Base-by-base conservation (phyloP, 257 asterid species). In the Jacaranda mimosifolia region DNA sequence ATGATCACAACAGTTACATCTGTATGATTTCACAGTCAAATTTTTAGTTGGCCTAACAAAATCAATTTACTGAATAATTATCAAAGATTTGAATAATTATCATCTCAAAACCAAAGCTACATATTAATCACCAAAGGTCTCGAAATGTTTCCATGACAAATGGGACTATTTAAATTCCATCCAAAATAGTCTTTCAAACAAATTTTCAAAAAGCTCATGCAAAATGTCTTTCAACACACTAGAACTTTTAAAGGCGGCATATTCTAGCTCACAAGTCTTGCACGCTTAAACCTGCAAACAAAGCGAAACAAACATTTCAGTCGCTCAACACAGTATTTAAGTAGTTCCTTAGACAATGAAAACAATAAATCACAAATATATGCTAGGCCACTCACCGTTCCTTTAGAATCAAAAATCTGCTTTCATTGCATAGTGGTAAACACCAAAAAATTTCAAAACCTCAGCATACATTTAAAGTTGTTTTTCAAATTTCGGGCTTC, bases 241-340 rank as follows among this genome's bases (percentile, higher is more conserved):
- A 64, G 74, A 40, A 7, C 7, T 36, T 36, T 17, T 9, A 12
- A 51, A 7, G 15, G 68, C 35, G 4, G 65, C 65, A 45, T 6
- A 6, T 53, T 52, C 69, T 68, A 74, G 51, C 70, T 83, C 70
- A 83, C 46, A 83, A 82, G 56, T 83, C 87, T 56, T 76, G 87
- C 70, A 83, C 87, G n/a, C 84, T 83, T 19, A 83, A 73, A 68
- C 87, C 87, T 83, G 80, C 26, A 76, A 59, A 48, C 11, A 26
- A 38, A 12, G 35, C 0, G 36, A 83, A 57, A 35, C 63, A 68
- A 77, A 62, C 36, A 46, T 69, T 32, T 35, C 14, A 49, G 32
- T 26, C 32, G 2, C 32, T 70, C 7, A n/a, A 8, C 26, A 19
- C 7, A 42, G 19, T 13, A 10, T 12, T 52, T 9, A 10, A 3